A percentile compares a stretch with the other conserved stretches of the same genome.
Evolutionary conservation across 805 yeast species (phyloP).

Genomic region (Candida namnaoensis): DNA sequence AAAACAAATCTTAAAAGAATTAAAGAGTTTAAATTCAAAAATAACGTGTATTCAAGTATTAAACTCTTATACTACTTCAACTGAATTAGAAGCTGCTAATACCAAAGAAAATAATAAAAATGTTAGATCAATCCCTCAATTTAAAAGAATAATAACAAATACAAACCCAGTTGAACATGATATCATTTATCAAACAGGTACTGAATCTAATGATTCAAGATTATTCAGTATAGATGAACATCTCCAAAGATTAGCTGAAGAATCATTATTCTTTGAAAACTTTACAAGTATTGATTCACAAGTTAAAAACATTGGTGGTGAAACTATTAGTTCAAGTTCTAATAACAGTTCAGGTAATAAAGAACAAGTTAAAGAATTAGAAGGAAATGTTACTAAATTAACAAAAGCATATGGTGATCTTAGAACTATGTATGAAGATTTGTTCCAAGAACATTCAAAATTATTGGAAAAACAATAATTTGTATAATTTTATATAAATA

Average conservation of each 20-base stretch:
- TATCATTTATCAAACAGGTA: conserved; percentile 25
- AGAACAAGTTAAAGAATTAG: conserved; percentile 26
- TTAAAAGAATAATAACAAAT: conserved; percentile 51
- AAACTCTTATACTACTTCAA: conserved; percentile 4
- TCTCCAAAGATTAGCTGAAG: conserved; percentile 36
- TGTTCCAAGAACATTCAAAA: conserved; percentile 40
- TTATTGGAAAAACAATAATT: conserved; percentile 6
- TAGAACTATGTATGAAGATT: conserved; percentile 50
- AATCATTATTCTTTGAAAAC: conserved; percentile 44
- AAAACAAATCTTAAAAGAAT: conserved; percentile 55
- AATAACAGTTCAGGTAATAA: conserved; percentile 14
- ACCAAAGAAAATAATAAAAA: conserved; percentile 10
- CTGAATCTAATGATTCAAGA: conserved; percentile 9
- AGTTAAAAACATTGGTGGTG: conserved; percentile 16
- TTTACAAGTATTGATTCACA: conserved; percentile 30
- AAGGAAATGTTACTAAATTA: conserved; percentile 38
- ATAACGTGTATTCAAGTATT: conserved; percentile 12
- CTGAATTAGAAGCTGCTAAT: background rate
- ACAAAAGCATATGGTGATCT: conserved; percentile 52
- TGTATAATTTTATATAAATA: background rate
- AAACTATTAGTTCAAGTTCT: conserved; percentile 3
- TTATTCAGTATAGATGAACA: conserved; percentile 37
- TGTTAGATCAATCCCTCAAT: conserved; percentile 40
- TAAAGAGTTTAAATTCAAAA: conserved; percentile 22
- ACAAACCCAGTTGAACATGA: conserved; percentile 33